These are phyloP conservation scores for Claviceps spartinae DNA, from an alignment of 2,329 filamentous ascomycete genomes.

Conservation along the genomic window DNA sequence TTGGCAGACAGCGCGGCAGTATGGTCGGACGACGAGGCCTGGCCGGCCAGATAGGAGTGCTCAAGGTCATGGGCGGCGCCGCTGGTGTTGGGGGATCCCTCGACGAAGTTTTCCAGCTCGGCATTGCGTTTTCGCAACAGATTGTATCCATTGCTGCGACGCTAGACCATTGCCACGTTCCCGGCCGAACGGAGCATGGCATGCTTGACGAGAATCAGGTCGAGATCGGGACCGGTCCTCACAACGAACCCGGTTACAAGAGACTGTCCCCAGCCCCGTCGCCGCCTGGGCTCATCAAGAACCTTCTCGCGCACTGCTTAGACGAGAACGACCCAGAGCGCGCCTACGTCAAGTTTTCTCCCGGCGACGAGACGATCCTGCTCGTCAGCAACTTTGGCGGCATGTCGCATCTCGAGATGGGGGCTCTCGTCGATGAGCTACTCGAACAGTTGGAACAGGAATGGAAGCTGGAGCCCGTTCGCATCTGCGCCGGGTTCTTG, in stretches of 20 bases:
- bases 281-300: constrained; percentile 35
- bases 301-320: constrained; percentile 46
- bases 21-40: constrained; percentile 49
- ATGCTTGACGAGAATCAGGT: constrained; percentile 36
- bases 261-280: constrained; percentile 39
- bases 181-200: constrained; percentile 35
- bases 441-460: constrained; percentile 32
- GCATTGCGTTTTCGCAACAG: constrained; percentile 33
- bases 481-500: constrained; percentile 48
- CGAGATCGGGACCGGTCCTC: constrained; percentile 53
- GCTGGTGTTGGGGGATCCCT: constrained; percentile 32
- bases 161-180: constrained; percentile 47
- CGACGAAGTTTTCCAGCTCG: constrained; percentile 36
- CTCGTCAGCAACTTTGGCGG: constrained; percentile 48
- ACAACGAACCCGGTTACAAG: constrained; percentile 51
- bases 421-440: constrained; percentile 39
- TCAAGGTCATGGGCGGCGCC: constrained; percentile 43
- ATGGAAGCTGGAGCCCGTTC: constrained; percentile 36
- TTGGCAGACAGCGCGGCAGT: constrained; percentile 37
- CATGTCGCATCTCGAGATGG: constrained; percentile 43
- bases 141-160: constrained; percentile 45
- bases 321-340: constrained; percentile 39
- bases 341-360: constrained; percentile 33
- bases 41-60: constrained; percentile 45
- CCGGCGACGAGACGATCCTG: constrained; percentile 35